These are phyloP conservation scores for Exobasidium rhododendri DNA, from an alignment of 1,284 basidiomycete species.

Conservation along the genomic window DNA sequence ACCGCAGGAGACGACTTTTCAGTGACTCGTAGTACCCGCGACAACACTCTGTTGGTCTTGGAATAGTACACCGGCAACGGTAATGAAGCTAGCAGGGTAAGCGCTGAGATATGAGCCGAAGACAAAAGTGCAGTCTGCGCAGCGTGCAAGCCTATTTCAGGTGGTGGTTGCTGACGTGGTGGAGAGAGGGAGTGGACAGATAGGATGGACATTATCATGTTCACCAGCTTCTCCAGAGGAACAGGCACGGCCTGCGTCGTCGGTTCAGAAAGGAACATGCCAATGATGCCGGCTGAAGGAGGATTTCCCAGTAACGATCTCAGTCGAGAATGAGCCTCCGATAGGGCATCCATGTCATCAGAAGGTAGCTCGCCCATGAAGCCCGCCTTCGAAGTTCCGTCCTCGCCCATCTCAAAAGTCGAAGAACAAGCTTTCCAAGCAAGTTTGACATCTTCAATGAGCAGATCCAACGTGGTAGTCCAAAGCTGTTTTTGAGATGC, in stretches of 20 bases:
- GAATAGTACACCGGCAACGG: not conserved
- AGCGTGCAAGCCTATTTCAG: constrained; percentile 2
- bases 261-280: not conserved
- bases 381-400: not conserved
- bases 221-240: not conserved
- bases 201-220: constrained; percentile 1
- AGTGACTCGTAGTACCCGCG: not conserved
- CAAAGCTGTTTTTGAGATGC: not conserved
- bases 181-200: not conserved
- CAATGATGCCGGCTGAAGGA: not conserved
- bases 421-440: constrained; percentile 6
- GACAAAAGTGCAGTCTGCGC: constrained; percentile 2
- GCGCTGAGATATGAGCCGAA: constrained; percentile 7
- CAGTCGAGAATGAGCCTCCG: constrained; percentile 3
- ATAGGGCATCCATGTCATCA: not conserved
- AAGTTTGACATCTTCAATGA: not conserved
- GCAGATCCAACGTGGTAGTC: constrained; percentile 1
- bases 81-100: constrained; percentile 3
- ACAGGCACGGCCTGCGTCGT: not conserved
- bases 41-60: not conserved
- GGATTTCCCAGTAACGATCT: constrained; percentile 11
- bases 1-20: constrained; percentile 2
- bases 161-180: not conserved
- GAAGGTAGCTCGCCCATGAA: not conserved
- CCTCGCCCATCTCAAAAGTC: not conserved